These are phyloP conservation scores for Echinochloa phyllopogon DNA, from an alignment of 176 grass and related monocot species.

Conservation along the genomic window DNA sequence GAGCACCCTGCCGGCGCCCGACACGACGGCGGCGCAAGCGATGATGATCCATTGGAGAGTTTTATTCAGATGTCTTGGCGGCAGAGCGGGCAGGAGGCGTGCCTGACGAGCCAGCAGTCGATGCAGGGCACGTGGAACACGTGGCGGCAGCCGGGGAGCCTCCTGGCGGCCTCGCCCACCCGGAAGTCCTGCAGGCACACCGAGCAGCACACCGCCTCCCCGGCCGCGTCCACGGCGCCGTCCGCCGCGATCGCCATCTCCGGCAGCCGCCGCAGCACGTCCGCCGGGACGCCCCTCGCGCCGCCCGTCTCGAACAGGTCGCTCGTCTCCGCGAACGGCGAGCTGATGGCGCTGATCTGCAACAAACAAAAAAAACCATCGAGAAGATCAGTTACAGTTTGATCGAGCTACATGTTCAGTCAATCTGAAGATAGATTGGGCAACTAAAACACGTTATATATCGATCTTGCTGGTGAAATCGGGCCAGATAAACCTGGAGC, in stretches of 20 bases:
- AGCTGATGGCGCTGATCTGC: conserved; percentile 85
- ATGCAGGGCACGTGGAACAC: conserved; percentile 79
- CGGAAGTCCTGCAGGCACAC: conserved; percentile 90
- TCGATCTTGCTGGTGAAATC: not conserved
- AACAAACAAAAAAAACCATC: not conserved
- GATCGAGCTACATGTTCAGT: not conserved
- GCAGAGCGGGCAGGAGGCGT: conserved; percentile 87
- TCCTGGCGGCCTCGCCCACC: conserved; percentile 61
- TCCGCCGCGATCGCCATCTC: conserved; percentile 53
- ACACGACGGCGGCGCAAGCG: no score
- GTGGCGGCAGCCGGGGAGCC: conserved; percentile 64
- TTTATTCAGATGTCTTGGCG: conserved; percentile 54
- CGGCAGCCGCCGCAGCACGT: conserved; percentile 57
- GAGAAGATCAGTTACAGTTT: no score
- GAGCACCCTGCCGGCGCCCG: not conserved
- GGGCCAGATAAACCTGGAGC: not conserved
- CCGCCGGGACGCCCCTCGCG: conserved; percentile 50
- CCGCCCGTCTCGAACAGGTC: conserved; percentile 79
- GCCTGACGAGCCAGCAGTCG: conserved; percentile 80
- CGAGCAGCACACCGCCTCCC: conserved; percentile 73
- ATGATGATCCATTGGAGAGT: not conserved
- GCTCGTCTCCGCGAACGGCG: conserved; percentile 66
- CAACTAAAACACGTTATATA: not conserved
- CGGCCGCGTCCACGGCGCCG: conserved; percentile 52
- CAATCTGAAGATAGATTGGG: not conserved